A percentile compares a stretch with the other conserved stretches of the same genome.
phyloP scores from a whole-genome alignment of 306 rosid species.

The Canavalia ensiformis region DNA sequence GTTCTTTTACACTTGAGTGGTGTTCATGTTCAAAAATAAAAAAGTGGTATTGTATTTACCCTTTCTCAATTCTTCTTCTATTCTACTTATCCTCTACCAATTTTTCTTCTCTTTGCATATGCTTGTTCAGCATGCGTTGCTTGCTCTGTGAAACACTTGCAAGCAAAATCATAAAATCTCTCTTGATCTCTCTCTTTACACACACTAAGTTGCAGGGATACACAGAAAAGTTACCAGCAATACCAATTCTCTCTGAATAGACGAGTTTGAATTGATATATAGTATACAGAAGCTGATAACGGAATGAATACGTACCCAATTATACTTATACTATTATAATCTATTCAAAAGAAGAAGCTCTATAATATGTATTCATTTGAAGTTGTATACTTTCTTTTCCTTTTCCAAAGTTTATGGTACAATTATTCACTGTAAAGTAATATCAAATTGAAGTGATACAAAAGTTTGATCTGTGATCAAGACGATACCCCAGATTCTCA shows the following conservation, averaged over 20 bases:
- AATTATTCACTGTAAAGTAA: slow-evolving; percentile 4
- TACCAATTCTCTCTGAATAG: background rate
- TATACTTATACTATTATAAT: background rate
- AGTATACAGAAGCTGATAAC: background rate
- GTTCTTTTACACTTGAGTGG: no score
- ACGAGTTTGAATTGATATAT: background rate
- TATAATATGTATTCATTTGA: slow-evolving; percentile 10
- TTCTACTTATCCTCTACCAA: no score
- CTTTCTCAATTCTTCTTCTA: no score
- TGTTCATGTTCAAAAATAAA: no score
- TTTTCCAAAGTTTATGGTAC: slow-evolving; percentile 10
- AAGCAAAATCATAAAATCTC: no score
- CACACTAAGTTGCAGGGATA: no score
- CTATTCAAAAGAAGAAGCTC: background rate
- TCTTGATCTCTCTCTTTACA: no score
- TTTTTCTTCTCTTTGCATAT: no score
- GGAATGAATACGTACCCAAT: background rate
- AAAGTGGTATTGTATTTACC: no score
- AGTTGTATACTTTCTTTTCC: slow-evolving; percentile 29
- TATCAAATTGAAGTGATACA: slow-evolving; percentile 11
- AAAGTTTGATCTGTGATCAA: background rate
- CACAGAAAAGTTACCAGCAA: background rate
- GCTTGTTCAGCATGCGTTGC: no score
- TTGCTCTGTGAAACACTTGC: no score
- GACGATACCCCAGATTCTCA: background rate